Conservation (phyloP, 2,329 filamentous ascomycete species). For the Diaporthe citri region DNA sequence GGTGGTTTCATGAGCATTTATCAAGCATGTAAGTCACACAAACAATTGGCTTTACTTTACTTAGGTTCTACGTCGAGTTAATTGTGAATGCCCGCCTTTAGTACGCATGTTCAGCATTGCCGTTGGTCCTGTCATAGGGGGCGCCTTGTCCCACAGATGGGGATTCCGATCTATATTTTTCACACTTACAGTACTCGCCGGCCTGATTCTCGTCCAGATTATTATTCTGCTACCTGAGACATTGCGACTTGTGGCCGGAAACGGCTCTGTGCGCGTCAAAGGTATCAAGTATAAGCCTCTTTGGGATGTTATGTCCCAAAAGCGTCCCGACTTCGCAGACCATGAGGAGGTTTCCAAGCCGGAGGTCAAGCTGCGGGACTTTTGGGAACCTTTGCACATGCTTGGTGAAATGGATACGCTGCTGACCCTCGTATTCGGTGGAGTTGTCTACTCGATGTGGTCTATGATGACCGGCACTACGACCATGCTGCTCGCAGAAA, state of each 20-base stretch:
- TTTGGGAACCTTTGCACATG: constrained; percentile 48
- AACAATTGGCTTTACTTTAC: accelerated
- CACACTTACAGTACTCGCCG: constrained; percentile 40
- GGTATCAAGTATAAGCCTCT: constrained; percentile 42
- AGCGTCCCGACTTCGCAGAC: not conserved
- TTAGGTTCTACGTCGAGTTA: not conserved
- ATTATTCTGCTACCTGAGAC: constrained; percentile 49
- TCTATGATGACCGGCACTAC: constrained; percentile 52
- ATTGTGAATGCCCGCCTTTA: not conserved
- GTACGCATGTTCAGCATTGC: constrained; percentile 46
- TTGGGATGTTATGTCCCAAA: constrained; percentile 41
- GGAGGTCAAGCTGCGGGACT: constrained; percentile 9
- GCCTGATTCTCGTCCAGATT: not conserved
- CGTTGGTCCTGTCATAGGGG: constrained; percentile 51
- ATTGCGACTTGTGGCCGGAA: constrained; percentile 46
- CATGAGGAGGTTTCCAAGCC: not conserved
- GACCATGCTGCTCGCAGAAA: constrained; percentile 48
- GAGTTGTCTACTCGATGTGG: constrained; percentile 51
- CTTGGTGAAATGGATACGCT: constrained; percentile 49
- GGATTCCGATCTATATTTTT: constrained; percentile 50
- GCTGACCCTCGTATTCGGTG: constrained; percentile 48
- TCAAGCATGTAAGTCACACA: constrained; percentile 46
- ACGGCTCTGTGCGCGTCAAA: constrained; percentile 43
- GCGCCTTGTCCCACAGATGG: constrained; percentile 45
- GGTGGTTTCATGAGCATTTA: constrained; percentile 49